Percentiles rank a stretch among this genome's conserved stretches.
Evolutionary conservation across 768 basidiomycete genomes (phyloP).

Genomic region (Pleurotus tuoliensis): DNA sequence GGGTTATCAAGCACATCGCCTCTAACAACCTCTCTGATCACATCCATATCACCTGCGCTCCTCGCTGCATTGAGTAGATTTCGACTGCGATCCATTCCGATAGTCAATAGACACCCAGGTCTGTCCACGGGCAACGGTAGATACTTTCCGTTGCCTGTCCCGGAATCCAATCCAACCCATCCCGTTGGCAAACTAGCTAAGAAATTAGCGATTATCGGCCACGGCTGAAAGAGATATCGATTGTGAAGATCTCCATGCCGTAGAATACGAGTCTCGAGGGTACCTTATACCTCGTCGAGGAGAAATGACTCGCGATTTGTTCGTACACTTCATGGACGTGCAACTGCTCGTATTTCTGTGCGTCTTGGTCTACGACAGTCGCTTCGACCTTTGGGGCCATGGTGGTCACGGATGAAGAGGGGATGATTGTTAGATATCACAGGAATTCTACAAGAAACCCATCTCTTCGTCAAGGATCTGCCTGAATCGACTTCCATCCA

Average conservation of each 20-base stretch:
- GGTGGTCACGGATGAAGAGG: slow-evolving; percentile 1
- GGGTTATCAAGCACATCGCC: slow-evolving; percentile 71
- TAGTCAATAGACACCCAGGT: slow-evolving; percentile 59
- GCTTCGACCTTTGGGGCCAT: slow-evolving; percentile 36
- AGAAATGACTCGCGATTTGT: slow-evolving; percentile 82
- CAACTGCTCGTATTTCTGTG: slow-evolving; percentile 58
- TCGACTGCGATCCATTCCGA: slow-evolving; percentile 81
- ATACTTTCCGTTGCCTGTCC: slow-evolving; percentile 98
- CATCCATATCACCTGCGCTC: slow-evolving; percentile 45
- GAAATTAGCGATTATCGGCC: slow-evolving; percentile 83
- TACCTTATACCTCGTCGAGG: slow-evolving; percentile 86
- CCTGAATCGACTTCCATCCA: slow-evolving; percentile 65
- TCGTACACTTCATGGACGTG: slow-evolving; percentile 87
- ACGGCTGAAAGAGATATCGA: slow-evolving; percentile 50
- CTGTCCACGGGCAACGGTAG: slow-evolving; percentile 68
- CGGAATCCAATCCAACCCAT: slow-evolving; percentile 89
- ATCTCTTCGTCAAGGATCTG: slow-evolving; percentile 72
- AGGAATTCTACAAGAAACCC: slow-evolving; percentile 49
- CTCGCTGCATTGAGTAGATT: slow-evolving; percentile 77
- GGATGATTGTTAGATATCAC: slow-evolving; percentile 9
- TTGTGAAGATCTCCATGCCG: neutral
- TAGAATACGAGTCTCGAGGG: slow-evolving; percentile 8
- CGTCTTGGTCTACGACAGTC: slow-evolving; percentile 42
- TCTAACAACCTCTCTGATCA: slow-evolving; percentile 67
- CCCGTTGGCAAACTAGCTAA: slow-evolving; percentile 67